phyloP scores from a whole-genome alignment of 768 basidiomycete species.

The Pleurotus ostreatus region DNA sequence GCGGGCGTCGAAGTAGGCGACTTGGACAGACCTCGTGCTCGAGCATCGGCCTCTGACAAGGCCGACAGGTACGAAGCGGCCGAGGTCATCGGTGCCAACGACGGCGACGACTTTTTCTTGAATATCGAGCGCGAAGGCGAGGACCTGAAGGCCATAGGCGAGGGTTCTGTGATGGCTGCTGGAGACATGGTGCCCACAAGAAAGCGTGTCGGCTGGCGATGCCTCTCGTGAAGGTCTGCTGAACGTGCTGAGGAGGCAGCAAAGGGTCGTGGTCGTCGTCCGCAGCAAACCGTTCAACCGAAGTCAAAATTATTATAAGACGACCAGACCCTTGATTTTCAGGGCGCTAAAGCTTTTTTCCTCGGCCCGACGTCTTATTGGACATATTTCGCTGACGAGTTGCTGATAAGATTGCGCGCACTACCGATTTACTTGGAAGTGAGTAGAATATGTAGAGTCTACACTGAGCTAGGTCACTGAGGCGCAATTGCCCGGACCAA shows the following conservation, averaged over 20 bases:
- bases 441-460: no score
- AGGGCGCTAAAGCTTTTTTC: no score
- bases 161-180: conserved; percentile 27
- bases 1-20: conserved; percentile 64
- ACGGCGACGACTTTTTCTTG: conserved; percentile 31
- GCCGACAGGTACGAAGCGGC: conserved; percentile 61
- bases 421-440: no score
- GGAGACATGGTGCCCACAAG: conserved; percentile 23
- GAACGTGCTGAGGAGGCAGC: background rate
- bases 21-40: conserved; percentile 42
- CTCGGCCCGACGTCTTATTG: background rate
- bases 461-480: no score
- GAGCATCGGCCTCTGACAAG: conserved; percentile 63
- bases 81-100: conserved; percentile 38
- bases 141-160: conserved; percentile 42
- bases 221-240: background rate
- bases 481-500: no score
- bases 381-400: background rate
- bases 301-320: background rate
- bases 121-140: conserved; percentile 48
- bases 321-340: conserved; percentile 1
- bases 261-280: conserved; percentile 3
- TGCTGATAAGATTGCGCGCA: no score
- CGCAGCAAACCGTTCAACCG: conserved; percentile 2
- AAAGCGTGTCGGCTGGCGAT: background rate